Evolutionary conservation across 495 filamentous ascomycete species (phyloP), one percentile per base, ranked within the genome.

Genomic region (Neurospora sp.): DNA sequence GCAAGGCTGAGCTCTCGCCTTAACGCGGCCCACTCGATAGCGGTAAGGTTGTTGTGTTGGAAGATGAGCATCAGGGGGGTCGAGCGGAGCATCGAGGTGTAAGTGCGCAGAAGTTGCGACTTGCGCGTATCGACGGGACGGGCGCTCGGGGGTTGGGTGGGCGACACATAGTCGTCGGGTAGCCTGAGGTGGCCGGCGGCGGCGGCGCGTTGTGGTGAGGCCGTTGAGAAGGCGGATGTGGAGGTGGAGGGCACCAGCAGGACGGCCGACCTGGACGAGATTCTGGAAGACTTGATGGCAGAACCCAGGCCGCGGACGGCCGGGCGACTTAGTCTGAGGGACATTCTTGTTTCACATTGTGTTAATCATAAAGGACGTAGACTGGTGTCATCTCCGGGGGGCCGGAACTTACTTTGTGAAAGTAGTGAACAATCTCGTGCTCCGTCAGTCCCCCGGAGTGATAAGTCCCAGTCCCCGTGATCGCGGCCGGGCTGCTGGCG

Each of bases 31-130:
- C 94, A 97, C 88, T 99, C 96, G 48, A 86, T 84, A 5, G 94
- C 89, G 71, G 91, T 92, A 70, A 99, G 85, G 82, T 98, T 98
- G 87, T 94, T 97, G 87, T 98, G 96, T 83, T 98, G 95, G 87
- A 99, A 95, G 77, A 98, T 85, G 73, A 99, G 88, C 78, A 97
- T 91, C 35, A 98, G 83, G 66, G 96, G 94, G 20, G 92, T 90
- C 44, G 94, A 94, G 59, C 92, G 93, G 74, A 99, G 89, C 74
- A 98, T 86, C 9, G 96, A 96, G 73, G 94, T 95, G 85, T 99
- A 99, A 81, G 92, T 89, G 69, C 96, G 90, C 76, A 96, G 91
- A 62, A 99, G 90, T 81, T 98, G 95, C n/a, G 95, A 91, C 84
- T 98, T 97, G 75, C 96, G 92, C 79, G 90, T 88, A 76, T 96